These are phyloP conservation scores for Cornus kousa DNA, from an alignment of 148 eudicot species.

Conservation along the genomic window DNA sequence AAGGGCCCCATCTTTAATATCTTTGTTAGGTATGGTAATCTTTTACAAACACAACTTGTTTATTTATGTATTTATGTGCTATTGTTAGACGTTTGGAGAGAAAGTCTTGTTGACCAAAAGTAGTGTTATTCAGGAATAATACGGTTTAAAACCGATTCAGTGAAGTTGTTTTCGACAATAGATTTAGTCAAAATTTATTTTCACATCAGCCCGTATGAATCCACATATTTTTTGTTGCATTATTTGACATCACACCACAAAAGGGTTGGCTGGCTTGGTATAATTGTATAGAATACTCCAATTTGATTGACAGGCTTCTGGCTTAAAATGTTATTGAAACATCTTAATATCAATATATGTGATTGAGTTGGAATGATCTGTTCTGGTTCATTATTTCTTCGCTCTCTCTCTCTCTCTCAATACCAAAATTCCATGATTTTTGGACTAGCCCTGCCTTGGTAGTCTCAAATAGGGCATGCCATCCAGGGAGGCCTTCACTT, in stretches of 20 bases:
- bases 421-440: too few relatives aligned
- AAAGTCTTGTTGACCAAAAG: background rate
- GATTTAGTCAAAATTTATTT: too few relatives aligned
- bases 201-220: background rate
- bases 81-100: background rate
- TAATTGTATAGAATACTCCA: background rate
- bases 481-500: too few relatives aligned
- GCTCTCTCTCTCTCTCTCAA: too few relatives aligned
- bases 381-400: too few relatives aligned
- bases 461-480: too few relatives aligned
- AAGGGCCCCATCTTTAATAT: conserved; percentile 44
- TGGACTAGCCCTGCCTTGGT: too few relatives aligned
- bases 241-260: background rate
- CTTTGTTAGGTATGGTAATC: conserved; percentile 53
- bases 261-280: background rate
- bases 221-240: background rate
- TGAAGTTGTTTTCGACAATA: background rate
- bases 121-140: background rate
- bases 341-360: too few relatives aligned
- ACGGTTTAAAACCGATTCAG: background rate
- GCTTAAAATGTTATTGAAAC: too few relatives aligned
- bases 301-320: background rate
- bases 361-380: too few relatives aligned
- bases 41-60: background rate
- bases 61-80: background rate